These are phyloP conservation scores for Fraxinus albicans DNA, from an alignment of 305 asterid genomes.

Conservation along the genomic window DNA sequence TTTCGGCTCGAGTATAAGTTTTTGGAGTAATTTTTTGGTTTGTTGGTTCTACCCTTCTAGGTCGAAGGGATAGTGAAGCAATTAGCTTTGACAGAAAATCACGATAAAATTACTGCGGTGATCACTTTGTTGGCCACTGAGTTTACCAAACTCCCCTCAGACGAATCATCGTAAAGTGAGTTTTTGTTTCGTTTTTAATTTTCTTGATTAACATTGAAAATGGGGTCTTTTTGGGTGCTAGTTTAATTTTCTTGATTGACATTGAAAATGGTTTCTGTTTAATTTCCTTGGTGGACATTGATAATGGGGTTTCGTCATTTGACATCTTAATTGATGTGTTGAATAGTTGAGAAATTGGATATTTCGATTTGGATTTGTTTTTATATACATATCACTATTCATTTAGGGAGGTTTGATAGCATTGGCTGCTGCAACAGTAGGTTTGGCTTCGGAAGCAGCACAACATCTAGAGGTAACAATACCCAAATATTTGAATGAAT, in stretches of 20 bases:
- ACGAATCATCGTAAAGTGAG: conserved; percentile 87
- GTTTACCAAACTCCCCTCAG: conserved; percentile 74
- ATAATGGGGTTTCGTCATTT: conserved; percentile 15
- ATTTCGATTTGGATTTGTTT: conserved; percentile 2
- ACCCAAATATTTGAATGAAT: not conserved
- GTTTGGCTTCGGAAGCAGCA: conserved; percentile 87
- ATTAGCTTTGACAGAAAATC: conserved; percentile 63
- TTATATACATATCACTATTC: conserved; percentile 10
- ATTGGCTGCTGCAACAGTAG: conserved; percentile 94
- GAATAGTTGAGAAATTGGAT: not conserved
- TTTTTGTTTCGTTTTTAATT: not conserved
- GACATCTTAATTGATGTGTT: conserved; percentile 4
- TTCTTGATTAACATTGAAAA: not conserved
- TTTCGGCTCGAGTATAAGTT: not conserved
- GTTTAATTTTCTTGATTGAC: conserved; percentile 4
- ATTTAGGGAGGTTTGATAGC: conserved; percentile 93
- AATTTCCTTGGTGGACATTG: not conserved
- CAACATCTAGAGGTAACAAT: conserved; percentile 89
- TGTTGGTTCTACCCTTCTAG: conserved; percentile 42
- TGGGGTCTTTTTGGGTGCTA: not conserved
- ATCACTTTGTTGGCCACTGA: conserved; percentile 78
- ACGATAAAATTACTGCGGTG: conserved; percentile 72
- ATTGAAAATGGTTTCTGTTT: not conserved
- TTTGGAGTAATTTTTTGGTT: conserved; percentile 15
- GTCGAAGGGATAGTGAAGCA: conserved; percentile 95